phyloP scores from a whole-genome alignment of 805 yeast genomes.

The Dipodascus albidus region DNA sequence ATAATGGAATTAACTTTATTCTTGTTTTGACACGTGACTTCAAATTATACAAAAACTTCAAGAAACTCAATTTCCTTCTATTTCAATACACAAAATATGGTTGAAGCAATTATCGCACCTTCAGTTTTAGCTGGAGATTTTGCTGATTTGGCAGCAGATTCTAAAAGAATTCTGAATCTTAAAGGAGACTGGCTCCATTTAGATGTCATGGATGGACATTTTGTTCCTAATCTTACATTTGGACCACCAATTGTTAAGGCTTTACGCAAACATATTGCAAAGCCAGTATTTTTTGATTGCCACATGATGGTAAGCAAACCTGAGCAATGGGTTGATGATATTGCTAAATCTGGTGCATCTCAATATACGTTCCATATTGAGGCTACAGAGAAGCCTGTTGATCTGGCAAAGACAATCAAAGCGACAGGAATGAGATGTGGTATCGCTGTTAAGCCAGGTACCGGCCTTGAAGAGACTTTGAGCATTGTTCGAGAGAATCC shows the following conservation, averaged over 20 bases:
- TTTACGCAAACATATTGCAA: slow-evolving; percentile 67
- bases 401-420: slow-evolving; percentile 65
- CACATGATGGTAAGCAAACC: slow-evolving; percentile 97
- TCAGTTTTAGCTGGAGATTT: slow-evolving; percentile 84
- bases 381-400: slow-evolving; percentile 62
- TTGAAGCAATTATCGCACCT: slow-evolving; percentile 56
- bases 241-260: slow-evolving; percentile 85
- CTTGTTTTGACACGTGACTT: no score
- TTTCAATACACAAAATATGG: slow-evolving; percentile 8
- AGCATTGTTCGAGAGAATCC: slow-evolving; percentile 49
- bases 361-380: slow-evolving; percentile 95
- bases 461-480: slow-evolving; percentile 71
- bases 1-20: no score
- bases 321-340: slow-evolving; percentile 85
- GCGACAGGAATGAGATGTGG: slow-evolving; percentile 83
- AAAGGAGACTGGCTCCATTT: slow-evolving; percentile 96
- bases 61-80: neutral
- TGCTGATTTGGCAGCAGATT: slow-evolving; percentile 78
- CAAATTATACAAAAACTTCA: no score
- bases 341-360: slow-evolving; percentile 91
- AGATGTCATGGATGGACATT: slow-evolving; percentile 98
- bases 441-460: slow-evolving; percentile 88
- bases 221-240: slow-evolving; percentile 90
- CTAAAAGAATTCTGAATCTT: slow-evolving; percentile 64
- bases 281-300: slow-evolving; percentile 71